A percentile compares a stretch with the other conserved stretches of the same genome.
Conservation (phyloP, 208 protist species). For the Acanthamoeba castellanii region DNA sequence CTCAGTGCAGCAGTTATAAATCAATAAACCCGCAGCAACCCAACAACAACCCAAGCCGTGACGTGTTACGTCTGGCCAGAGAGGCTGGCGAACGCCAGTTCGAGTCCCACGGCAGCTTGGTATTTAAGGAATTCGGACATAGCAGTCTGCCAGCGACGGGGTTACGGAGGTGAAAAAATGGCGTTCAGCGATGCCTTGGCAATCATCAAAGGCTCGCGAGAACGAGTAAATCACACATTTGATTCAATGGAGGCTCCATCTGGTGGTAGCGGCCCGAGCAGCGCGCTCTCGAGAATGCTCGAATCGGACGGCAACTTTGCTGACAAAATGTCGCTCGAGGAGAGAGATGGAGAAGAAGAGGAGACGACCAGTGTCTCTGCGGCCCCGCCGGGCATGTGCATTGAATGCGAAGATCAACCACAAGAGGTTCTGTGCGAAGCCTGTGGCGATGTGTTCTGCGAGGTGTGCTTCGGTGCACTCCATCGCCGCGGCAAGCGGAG, state of each 20-base stretch:
- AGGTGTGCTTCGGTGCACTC: conserved; percentile 75
- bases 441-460: conserved; percentile 79
- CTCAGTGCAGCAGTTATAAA: too few species aligned
- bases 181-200: too few species aligned
- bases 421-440: conserved; percentile 63
- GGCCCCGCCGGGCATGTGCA: conserved; percentile 76
- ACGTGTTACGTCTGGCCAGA: too few species aligned
- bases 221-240: too few species aligned
- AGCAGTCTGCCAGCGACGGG: too few species aligned
- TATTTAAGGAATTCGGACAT: too few species aligned
- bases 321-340: conserved; percentile 38
- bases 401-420: conserved; percentile 82
- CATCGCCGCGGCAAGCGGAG: conserved; percentile 77
- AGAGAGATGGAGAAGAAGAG: neutral
- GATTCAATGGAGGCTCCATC: neutral
- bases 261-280: neutral
- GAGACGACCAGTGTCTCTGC: neutral
- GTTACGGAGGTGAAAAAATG: too few species aligned
- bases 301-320: neutral
- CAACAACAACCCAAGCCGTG: too few species aligned
- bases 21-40: too few species aligned
- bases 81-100: too few species aligned
- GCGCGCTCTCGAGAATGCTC: neutral
- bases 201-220: too few species aligned
- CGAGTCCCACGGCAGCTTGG: too few species aligned